Conservation (phyloP, 164 flowering plant genomes). For the Dillenia suffruticosa region DNA sequence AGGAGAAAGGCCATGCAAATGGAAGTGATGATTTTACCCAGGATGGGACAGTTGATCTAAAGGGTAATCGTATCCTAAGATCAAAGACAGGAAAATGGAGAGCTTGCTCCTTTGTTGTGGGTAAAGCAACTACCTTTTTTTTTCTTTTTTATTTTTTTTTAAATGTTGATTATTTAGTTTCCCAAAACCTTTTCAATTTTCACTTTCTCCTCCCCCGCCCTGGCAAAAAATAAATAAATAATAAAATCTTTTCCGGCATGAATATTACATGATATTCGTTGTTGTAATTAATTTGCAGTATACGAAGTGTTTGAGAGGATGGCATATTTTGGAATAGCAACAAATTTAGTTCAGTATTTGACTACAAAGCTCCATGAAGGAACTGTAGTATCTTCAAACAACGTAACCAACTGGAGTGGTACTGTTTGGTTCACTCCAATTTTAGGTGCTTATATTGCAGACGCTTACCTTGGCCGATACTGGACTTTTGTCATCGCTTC, state of each 20-base stretch:
- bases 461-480: constrained; percentile 60
- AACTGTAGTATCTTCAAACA: constrained; percentile 52
- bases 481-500: constrained; percentile 62
- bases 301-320: constrained; percentile 72
- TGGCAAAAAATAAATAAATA: too few species aligned
- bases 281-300: constrained; percentile 20
- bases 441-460: constrained; percentile 70
- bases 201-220: too few species aligned
- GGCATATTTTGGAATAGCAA: constrained; percentile 72
- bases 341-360: constrained; percentile 53
- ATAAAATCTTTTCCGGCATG: too few species aligned
- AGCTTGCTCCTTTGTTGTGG: constrained; percentile 65
- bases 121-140: constrained; percentile 18
- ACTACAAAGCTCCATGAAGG: constrained; percentile 56
- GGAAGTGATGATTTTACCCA: constrained; percentile 40
- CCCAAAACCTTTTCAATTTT: too few species aligned
- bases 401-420: constrained; percentile 66
- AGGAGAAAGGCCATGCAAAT: constrained; percentile 28
- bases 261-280: too few species aligned
- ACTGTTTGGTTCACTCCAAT: constrained; percentile 67
- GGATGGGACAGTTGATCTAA: constrained; percentile 68
- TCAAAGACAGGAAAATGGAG: constrained; percentile 61
- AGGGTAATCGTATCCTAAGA: constrained; percentile 48
- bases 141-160: not conserved
- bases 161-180: too few species aligned